A percentile compares a stretch with the other conserved stretches of the same genome.
These are phyloP conservation scores for Wickerhamomyces sydowiorum DNA, from an alignment of 805 yeast species.

Conservation along the genomic window DNA sequence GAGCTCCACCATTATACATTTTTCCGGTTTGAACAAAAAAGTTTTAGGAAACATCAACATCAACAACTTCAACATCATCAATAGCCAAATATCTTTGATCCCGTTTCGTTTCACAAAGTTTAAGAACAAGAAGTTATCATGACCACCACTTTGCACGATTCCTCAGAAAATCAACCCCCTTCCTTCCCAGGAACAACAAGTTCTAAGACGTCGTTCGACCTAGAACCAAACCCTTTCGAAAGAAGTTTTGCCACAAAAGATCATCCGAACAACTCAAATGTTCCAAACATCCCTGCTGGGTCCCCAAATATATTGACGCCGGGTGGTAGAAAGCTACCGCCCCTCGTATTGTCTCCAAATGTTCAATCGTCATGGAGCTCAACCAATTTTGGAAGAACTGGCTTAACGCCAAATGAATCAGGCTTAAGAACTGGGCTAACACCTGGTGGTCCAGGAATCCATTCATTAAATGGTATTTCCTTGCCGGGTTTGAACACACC, in stretches of 20 bases:
- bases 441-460: conserved; percentile 48
- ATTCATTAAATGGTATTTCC: conserved; percentile 31
- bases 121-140: neutral
- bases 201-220: conserved; percentile 44
- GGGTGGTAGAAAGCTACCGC: conserved; percentile 52
- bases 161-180: neutral
- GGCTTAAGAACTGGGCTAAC: conserved; percentile 66
- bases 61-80: neutral
- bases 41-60: neutral
- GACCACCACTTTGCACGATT: neutral
- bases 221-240: conserved; percentile 95
- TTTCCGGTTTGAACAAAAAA: too few species aligned
- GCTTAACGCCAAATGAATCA: conserved; percentile 74
- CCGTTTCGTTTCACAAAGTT: too few species aligned
- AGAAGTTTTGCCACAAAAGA: conserved; percentile 80
- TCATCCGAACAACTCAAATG: conserved; percentile 7
- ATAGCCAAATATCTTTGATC: neutral
- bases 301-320: conserved; percentile 50
- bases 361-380: conserved; percentile 19
- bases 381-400: conserved; percentile 35
- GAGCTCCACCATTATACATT: too few species aligned
- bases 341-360: conserved; percentile 27
- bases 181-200: neutral
- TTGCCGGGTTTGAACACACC: conserved; percentile 25
- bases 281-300: conserved; percentile 27